Percentiles rank a stretch among this genome's conserved stretches.
Evolutionary conservation across 768 basidiomycete species (phyloP).

Genomic region (Tylopilus intermedius): DNA sequence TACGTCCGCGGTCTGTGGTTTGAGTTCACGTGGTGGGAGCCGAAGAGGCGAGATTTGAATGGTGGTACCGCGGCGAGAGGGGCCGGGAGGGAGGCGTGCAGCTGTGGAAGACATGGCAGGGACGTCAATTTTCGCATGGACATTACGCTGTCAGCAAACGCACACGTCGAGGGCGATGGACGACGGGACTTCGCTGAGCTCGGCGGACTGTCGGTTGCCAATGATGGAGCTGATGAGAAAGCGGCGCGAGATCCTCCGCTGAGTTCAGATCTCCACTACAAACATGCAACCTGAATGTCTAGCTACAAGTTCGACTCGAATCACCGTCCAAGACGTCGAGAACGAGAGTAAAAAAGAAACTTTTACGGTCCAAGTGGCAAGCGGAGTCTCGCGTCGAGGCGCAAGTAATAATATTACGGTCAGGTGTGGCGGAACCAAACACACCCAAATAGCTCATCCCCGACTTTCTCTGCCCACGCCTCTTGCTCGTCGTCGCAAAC

Average conservation of each 20-base stretch:
- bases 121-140: conserved; percentile 23
- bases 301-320: not conserved
- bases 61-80: conserved; percentile 20
- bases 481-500: conserved; percentile 31
- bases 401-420: not conserved
- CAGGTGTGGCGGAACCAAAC: conserved; percentile 24
- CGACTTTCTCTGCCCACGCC: conserved; percentile 27
- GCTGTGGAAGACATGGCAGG: conserved; percentile 21
- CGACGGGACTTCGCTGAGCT: conserved; percentile 33
- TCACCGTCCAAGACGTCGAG: conserved; percentile 1
- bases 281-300: conserved; percentile 1
- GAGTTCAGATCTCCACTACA: conserved; percentile 25
- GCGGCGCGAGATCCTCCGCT: conserved; percentile 14
- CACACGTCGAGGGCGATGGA: conserved; percentile 16
- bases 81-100: conserved; percentile 5
- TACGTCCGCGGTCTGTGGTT: conserved; percentile 26
- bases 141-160: conserved; percentile 20
- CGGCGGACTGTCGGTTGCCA: conserved; percentile 30
- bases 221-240: conserved; percentile 2
- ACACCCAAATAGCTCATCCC: conserved; percentile 14
- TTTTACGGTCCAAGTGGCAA: not conserved
- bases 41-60: conserved; percentile 19
- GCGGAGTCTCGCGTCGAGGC: not conserved
- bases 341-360: not conserved
- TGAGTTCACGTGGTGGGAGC: conserved; percentile 35